Percentiles rank a stretch among this genome's conserved stretches.
Conservation (phyloP, 2,329 filamentous ascomycete species). For the Botrytis galanthina region DNA sequence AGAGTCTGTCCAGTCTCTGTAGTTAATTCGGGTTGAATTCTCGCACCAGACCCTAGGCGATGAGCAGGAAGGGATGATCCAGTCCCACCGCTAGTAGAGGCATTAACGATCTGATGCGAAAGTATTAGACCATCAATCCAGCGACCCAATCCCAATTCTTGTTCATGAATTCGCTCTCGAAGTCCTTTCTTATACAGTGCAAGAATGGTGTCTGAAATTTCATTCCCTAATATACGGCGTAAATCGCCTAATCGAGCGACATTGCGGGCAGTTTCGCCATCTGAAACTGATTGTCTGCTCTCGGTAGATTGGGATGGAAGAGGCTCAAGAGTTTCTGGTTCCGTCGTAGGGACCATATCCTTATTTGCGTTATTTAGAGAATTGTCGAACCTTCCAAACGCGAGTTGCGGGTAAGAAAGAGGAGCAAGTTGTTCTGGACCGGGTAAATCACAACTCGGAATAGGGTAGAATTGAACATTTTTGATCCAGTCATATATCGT, state of each 20-base stretch:
- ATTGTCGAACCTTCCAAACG: constrained; percentile 42
- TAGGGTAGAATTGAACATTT: constrained; percentile 47
- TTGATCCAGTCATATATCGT: constrained; percentile 60
- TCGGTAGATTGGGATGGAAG: background rate
- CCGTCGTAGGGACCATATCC: too few relatives aligned
- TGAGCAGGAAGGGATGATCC: background rate
- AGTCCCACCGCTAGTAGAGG: background rate
- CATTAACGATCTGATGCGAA: background rate
- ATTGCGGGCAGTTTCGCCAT: too few relatives aligned
- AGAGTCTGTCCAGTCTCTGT: background rate
- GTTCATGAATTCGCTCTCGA: background rate
- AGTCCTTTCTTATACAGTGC: background rate
- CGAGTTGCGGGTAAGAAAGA: constrained; percentile 46
- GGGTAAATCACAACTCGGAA: constrained; percentile 33
- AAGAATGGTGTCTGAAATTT: background rate
- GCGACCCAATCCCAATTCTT: background rate
- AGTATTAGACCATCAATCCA: too few relatives aligned
- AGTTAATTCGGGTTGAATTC: background rate
- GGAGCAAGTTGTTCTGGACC: constrained; percentile 48
- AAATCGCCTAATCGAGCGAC: background rate
- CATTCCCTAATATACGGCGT: fast-evolving
- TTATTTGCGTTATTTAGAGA: background rate
- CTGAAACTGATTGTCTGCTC: background rate
- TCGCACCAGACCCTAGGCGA: background rate
- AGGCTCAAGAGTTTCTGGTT: background rate